A percentile compares a stretch with the other conserved stretches of the same genome.
phyloP scores from a whole-genome alignment of 2,329 filamentous ascomycete species.

The Phyllosticta paracitricarpa region DNA sequence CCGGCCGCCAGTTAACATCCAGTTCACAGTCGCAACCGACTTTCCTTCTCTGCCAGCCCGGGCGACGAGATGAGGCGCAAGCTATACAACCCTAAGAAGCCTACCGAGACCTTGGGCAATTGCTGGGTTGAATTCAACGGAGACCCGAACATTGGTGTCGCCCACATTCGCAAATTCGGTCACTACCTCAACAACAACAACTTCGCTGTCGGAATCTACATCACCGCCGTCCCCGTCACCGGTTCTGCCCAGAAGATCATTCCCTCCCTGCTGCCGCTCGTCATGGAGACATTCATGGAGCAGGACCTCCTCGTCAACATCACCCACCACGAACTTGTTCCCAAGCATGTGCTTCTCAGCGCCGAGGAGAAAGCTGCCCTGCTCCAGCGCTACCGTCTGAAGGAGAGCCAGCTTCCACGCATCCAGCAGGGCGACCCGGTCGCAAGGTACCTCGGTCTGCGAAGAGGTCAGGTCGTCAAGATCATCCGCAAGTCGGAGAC shows the following conservation, averaged over 20 bases:
- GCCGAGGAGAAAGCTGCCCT: slow-evolving; percentile 80
- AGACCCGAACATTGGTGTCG: slow-evolving; percentile 73
- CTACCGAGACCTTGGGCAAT: slow-evolving; percentile 67
- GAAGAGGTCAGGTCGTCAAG: slow-evolving; percentile 92
- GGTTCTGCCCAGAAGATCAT: slow-evolving; percentile 82
- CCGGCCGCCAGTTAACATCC: not conserved
- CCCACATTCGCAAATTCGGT: slow-evolving; percentile 84
- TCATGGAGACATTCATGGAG: slow-evolving; percentile 92
- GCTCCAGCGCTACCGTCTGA: slow-evolving; percentile 82
- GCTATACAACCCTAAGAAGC: slow-evolving; percentile 63
- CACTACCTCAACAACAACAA: slow-evolving; percentile 69
- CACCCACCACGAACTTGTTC: slow-evolving; percentile 92
- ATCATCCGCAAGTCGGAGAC: slow-evolving; percentile 95
- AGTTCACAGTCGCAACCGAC: slow-evolving; percentile 58
- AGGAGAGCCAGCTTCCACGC: slow-evolving; percentile 92
- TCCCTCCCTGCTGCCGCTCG: slow-evolving; percentile 63
- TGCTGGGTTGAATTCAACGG: slow-evolving; percentile 90
- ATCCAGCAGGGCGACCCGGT: slow-evolving; percentile 90
- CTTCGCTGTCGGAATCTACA: slow-evolving; percentile 84
- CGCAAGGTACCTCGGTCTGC: slow-evolving; percentile 79
- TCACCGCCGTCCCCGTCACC: slow-evolving; percentile 73
- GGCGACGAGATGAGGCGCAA: slow-evolving; percentile 75
- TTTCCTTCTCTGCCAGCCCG: slow-evolving; percentile 82
- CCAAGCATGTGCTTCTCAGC: slow-evolving; percentile 83
- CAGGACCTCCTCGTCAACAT: slow-evolving; percentile 96